Evolutionary conservation across 2,329 filamentous ascomycete species (phyloP).

Genomic region (Colletotrichum sublineola): DNA sequence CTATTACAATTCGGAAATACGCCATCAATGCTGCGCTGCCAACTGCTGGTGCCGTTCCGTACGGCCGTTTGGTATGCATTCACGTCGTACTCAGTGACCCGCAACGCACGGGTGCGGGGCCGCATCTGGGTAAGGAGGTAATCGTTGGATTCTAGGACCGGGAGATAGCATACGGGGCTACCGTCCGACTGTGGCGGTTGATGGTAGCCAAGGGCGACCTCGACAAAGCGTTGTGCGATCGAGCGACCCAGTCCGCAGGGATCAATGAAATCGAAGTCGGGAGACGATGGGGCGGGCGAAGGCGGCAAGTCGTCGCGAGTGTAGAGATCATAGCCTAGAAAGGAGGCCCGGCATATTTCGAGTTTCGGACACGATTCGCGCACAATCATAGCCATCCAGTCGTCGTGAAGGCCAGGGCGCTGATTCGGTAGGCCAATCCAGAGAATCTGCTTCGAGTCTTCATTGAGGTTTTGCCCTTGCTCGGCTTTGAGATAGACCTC

Average conservation of each 20-base stretch:
- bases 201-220: conserved; percentile 57
- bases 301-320: conserved; percentile 49
- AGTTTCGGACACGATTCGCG: conserved; percentile 53
- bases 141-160: conserved; percentile 42
- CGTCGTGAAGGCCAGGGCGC: conserved; percentile 52
- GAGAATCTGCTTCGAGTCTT: conserved; percentile 52
- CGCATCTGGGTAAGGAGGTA: conserved; percentile 46
- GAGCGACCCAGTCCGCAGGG: conserved; percentile 56
- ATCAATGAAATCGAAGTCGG: conserved; percentile 57
- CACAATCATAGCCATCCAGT: conserved; percentile 59
- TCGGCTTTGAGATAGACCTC: conserved; percentile 60
- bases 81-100: conserved; percentile 53
- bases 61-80: conserved; percentile 55
- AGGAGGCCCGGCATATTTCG: conserved; percentile 58
- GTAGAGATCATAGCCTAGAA: conserved; percentile 60
- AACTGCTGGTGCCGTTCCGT: conserved; percentile 57
- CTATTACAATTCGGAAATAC: conserved; percentile 60
- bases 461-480: conserved; percentile 51
- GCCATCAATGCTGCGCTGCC: conserved; percentile 59
- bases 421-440: conserved; percentile 62
- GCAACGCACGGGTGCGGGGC: conserved; percentile 41
- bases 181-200: conserved; percentile 54
- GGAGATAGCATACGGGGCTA: conserved; percentile 33
- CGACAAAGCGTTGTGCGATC: conserved; percentile 61
- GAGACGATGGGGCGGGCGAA: conserved; percentile 36